Base-by-base conservation (phyloP, 257 asterid species). In the Lantana camara region DNA sequence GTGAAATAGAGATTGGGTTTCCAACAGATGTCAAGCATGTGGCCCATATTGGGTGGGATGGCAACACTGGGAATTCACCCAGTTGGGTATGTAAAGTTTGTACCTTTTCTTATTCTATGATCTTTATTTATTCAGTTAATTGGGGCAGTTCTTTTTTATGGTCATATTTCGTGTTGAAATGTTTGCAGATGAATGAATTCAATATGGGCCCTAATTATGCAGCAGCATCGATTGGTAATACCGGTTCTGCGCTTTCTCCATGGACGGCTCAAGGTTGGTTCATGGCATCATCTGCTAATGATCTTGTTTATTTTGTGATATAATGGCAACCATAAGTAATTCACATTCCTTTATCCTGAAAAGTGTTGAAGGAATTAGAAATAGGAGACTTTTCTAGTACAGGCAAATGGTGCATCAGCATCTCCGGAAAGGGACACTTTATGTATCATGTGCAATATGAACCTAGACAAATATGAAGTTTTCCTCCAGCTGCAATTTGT, bases 31-130 rank as follows among this genome's bases (percentile, higher is more conserved):
- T 87, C 68, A 87, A 90, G 79, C 97, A 90, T 75, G 89, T 90
- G 78, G 87, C 96, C 19, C 97, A 90, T 67, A 85, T 90, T 70
- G 97, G 97, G 41, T 90, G 97, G 95, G 97, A 90, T 66, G 94
- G 95, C 48, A 76, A 74, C 14, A 66, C 91, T 51, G 96, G 95
- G 29, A 70, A 68, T 64, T 91, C 97, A 0, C 97, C 97, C 8
- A 87, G 77, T 85, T 90, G 97, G 97, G 97, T 87, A 81, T 57
- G 94, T 58, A 12, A 62, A 15, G 3, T 37, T 38, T 15, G 16
- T 45, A 3, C 45, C 19, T 45, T 54, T 45, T 57, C 29, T 54
- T 16, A 30, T 23, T 48, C 4, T 47, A 1, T 1, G 41, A 46
- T 21, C 23, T 55, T 46, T 34, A 20, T 24, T 38, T 21, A 17